Evolutionary conservation across 2,329 filamentous ascomycete species (phyloP).

Genomic region (Penicillium palitans): DNA sequence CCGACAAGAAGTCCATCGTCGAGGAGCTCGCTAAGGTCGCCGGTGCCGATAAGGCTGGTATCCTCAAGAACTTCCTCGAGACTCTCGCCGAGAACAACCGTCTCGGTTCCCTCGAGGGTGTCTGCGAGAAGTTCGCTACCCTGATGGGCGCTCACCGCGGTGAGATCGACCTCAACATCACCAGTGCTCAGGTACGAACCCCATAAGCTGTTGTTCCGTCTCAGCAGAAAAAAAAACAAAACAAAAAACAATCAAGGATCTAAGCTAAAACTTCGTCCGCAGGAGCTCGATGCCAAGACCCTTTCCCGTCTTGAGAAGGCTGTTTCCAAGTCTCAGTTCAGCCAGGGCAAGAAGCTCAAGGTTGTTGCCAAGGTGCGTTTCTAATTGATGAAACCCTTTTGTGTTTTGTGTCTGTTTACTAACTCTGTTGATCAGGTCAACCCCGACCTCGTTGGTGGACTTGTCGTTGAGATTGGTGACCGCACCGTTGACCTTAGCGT

Average conservation of each 20-base stretch:
- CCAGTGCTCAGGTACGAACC: constrained; percentile 76
- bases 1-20: constrained; percentile 84
- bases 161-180: constrained; percentile 91
- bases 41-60: constrained; percentile 69
- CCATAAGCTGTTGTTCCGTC: not conserved
- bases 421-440: constrained; percentile 65
- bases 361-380: constrained; percentile 77
- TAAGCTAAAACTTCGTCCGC: constrained; percentile 6
- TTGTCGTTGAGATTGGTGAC: constrained; percentile 95
- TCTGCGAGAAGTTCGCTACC: constrained; percentile 81
- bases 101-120: constrained; percentile 74
- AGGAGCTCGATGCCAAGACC: constrained; percentile 85
- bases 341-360: constrained; percentile 96
- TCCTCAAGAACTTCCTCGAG: constrained; percentile 89
- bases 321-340: constrained; percentile 84
- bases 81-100: constrained; percentile 97
- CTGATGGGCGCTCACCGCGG: constrained; percentile 87
- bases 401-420: not conserved
- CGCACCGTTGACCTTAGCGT: constrained; percentile 97
- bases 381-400: not conserved
- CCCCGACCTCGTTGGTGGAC: constrained; percentile 88
- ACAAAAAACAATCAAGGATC: not conserved
- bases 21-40: constrained; percentile 83
- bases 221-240: not conserved
- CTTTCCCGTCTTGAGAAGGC: constrained; percentile 82